Evolutionary conservation across 805 yeast genomes (phyloP).

Genomic region (Metschnikowia dekortorum): DNA sequence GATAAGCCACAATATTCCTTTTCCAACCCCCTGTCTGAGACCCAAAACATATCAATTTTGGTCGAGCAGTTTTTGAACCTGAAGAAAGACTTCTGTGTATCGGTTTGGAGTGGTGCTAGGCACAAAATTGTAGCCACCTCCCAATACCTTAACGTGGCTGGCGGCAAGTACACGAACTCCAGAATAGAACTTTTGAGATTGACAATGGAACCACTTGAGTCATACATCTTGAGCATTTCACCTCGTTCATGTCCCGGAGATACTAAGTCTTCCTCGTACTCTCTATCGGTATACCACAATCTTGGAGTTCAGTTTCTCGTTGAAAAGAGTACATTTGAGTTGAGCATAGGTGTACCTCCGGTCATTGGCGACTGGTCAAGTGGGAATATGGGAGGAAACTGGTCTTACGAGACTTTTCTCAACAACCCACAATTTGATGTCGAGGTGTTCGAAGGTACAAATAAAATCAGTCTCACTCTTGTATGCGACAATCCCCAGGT

Average conservation of each 20-base stretch:
- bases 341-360: slow-evolving; percentile 10
- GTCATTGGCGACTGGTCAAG: slow-evolving; percentile 44
- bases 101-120: slow-evolving; percentile 10
- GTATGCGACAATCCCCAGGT: slow-evolving; percentile 15
- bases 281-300: slow-evolving; percentile 26
- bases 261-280: slow-evolving; percentile 18
- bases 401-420: slow-evolving; percentile 43
- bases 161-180: slow-evolving; percentile 29
- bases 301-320: slow-evolving; percentile 7
- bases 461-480: slow-evolving; percentile 14
- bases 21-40: slow-evolving; percentile 22
- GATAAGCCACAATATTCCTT: slow-evolving; percentile 45
- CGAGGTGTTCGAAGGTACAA: slow-evolving; percentile 13
- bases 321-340: slow-evolving; percentile 27
- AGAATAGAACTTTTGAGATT: slow-evolving; percentile 36
- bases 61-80: slow-evolving; percentile 7
- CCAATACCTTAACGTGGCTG: slow-evolving; percentile 20
- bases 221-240: slow-evolving; percentile 27
- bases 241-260: slow-evolving; percentile 16
- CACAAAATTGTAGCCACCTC: slow-evolving; percentile 3
- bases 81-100: slow-evolving; percentile 9
- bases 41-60: slow-evolving; percentile 26
- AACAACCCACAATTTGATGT: slow-evolving; percentile 53
- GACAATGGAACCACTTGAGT: slow-evolving; percentile 18
- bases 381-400: slow-evolving; percentile 50